Evolutionary conservation across 306 rosid genomes (phyloP).

Genomic region (Coriaria nepalensis): DNA sequence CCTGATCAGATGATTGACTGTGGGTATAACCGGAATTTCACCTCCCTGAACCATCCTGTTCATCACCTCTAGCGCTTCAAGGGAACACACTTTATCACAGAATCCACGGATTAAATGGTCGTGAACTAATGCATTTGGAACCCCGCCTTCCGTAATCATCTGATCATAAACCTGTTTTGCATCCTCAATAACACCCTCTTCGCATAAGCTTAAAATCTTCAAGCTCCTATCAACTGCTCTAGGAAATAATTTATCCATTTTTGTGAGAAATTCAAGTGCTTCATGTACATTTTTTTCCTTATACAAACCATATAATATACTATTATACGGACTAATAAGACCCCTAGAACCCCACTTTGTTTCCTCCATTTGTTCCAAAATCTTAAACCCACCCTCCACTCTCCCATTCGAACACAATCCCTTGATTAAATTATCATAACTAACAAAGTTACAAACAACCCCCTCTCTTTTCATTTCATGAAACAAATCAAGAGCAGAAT

Average conservation of each 20-base stretch:
- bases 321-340: constrained; percentile 53
- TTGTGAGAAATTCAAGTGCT: constrained; percentile 37
- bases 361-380: constrained; percentile 62
- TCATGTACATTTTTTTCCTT: constrained; percentile 36
- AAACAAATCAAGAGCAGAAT: constrained; percentile 54
- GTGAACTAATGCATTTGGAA: constrained; percentile 50
- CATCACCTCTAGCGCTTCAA: constrained; percentile 49
- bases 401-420: constrained; percentile 55
- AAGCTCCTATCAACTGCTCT: constrained; percentile 51
- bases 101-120: constrained; percentile 34
- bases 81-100: constrained; percentile 29
- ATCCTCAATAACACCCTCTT: constrained; percentile 31
- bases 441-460: constrained; percentile 36
- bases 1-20: constrained; percentile 38
- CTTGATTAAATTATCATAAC: constrained; percentile 40
- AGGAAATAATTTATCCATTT: constrained; percentile 45
- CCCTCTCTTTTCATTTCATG: constrained; percentile 67
- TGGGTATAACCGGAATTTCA: constrained; percentile 40
- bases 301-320: constrained; percentile 55
- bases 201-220: constrained; percentile 28
- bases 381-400: constrained; percentile 34
- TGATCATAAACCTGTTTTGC: constrained; percentile 47
- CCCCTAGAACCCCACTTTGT: constrained; percentile 36
- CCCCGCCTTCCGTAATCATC: constrained; percentile 40
- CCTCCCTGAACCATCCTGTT: constrained; percentile 46